phyloP scores from a whole-genome alignment of 1,139 yeast species.

The Torulaspora pretoriensis region DNA sequence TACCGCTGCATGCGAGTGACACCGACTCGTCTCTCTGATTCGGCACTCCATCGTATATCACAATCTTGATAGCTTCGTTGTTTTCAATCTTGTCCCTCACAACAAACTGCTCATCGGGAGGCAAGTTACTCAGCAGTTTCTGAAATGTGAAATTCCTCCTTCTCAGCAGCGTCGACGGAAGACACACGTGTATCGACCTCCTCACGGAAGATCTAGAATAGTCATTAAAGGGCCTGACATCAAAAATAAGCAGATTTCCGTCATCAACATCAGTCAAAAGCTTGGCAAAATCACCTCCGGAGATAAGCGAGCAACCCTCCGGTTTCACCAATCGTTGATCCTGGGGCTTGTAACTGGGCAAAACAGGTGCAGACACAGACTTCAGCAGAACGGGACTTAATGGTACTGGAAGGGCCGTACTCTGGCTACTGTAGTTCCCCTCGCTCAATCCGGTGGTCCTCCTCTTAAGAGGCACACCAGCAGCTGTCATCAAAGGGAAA shows the following conservation, averaged over 20 bases:
- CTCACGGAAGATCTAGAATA: constrained; percentile 49
- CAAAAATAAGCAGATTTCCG: constrained; percentile 45
- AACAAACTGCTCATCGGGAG: constrained; percentile 37
- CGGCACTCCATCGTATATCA: constrained; percentile 38
- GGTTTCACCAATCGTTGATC: constrained; percentile 28
- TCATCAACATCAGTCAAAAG: constrained; percentile 8
- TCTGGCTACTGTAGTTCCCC: background rate
- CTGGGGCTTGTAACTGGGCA: constrained; percentile 25
- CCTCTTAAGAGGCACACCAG: background rate
- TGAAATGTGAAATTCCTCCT: constrained; percentile 58
- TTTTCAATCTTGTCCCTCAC: constrained; percentile 24
- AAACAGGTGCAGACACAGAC: constrained; percentile 20
- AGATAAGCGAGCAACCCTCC: constrained; percentile 18
- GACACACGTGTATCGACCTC: constrained; percentile 62
- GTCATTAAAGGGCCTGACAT: constrained; percentile 68
- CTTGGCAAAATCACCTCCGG: constrained; percentile 24
- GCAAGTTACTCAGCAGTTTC: constrained; percentile 40
- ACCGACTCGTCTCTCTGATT: constrained; percentile 30
- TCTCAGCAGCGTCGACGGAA: constrained; percentile 74
- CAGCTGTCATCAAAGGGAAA: background rate
- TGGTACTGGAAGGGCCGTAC: background rate
- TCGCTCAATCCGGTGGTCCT: background rate
- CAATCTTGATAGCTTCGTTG: constrained; percentile 24
- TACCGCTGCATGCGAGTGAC: constrained; percentile 44
- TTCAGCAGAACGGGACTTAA: constrained; percentile 14